A percentile compares a stretch with the other conserved stretches of the same genome.
Conservation (phyloP, 2,329 filamentous ascomycete species). For the Cladosporium cucumerinum region DNA sequence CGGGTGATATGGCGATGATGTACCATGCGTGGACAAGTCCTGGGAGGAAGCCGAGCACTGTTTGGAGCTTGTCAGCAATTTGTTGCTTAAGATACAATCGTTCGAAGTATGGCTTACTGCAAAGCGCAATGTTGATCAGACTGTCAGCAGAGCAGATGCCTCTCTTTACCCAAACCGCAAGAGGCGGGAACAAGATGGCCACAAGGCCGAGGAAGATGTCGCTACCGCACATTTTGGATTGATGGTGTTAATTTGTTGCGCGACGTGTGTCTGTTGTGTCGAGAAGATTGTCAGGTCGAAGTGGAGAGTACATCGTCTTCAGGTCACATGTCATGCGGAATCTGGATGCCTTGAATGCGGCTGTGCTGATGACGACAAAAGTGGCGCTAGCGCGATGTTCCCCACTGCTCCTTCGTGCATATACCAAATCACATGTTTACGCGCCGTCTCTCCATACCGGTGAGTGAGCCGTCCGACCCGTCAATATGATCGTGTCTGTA, state of each 20-base stretch:
- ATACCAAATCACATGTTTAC: not conserved
- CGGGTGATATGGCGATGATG: conserved; percentile 89
- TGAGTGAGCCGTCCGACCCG: not conserved
- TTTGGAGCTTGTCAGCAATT: not conserved
- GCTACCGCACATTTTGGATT: conserved; percentile 53
- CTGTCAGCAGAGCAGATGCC: conserved; percentile 91
- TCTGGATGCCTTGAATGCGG: conserved; percentile 1
- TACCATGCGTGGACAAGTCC: conserved; percentile 96
- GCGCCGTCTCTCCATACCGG: not conserved
- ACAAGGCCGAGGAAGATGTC: conserved; percentile 60
- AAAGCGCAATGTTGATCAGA: conserved; percentile 91
- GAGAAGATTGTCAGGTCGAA: not conserved
- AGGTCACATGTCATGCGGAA: not conserved
- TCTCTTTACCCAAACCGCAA: conserved; percentile 88
- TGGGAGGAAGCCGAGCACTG: conserved; percentile 56
- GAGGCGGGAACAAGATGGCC: conserved; percentile 57
- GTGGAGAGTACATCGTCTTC: not conserved
- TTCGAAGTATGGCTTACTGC: conserved; percentile 37
- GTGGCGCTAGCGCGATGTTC: not conserved
- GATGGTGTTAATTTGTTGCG: not conserved
- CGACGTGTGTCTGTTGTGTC: not conserved
- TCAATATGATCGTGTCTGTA: not conserved
- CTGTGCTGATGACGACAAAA: not conserved
- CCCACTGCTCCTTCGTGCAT: not conserved
- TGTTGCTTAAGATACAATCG: not conserved